phyloP scores from a whole-genome alignment of 352 stramenopile species.

The Phytophthora fragariaefolia region DNA sequence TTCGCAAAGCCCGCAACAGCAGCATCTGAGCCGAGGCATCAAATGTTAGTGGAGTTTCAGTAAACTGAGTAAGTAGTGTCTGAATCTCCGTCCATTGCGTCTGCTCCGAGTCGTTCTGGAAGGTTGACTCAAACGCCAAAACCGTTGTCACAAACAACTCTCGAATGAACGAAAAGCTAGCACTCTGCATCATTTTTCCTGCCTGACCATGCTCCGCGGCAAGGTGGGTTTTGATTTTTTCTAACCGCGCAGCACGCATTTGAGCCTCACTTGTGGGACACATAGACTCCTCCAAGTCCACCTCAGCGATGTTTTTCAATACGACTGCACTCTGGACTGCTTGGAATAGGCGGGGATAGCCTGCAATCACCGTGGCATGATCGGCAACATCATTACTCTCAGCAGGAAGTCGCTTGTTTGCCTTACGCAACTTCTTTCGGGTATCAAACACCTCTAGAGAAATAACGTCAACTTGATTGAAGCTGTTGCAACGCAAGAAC shows the following conservation, averaged over 20 bases:
- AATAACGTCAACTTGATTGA: slow-evolving; percentile 78
- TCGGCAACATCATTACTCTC: slow-evolving; percentile 49
- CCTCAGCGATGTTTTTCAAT: slow-evolving; percentile 64
- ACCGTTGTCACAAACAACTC: slow-evolving; percentile 62
- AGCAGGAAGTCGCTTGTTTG: slow-evolving; percentile 27
- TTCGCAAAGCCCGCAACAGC: slow-evolving; percentile 40
- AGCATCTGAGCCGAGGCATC: slow-evolving; percentile 20
- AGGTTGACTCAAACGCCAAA: slow-evolving; percentile 62
- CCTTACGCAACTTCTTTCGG: slow-evolving; percentile 60
- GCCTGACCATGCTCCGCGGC: slow-evolving; percentile 26
- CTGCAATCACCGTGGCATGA: slow-evolving; percentile 47
- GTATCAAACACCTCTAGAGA: slow-evolving; percentile 80
- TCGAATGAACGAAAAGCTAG: slow-evolving; percentile 42
- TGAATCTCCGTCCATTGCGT: slow-evolving; percentile 39
- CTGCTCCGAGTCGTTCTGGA: slow-evolving; percentile 20
- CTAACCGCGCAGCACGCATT: slow-evolving; percentile 50
- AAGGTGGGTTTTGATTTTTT: slow-evolving; percentile 64
- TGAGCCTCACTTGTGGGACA: slow-evolving; percentile 63
- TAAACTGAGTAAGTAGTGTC: slow-evolving; percentile 32
- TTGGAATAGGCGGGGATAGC: slow-evolving; percentile 68
- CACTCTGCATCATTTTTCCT: slow-evolving; percentile 22
- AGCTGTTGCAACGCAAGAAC: slow-evolving; percentile 81
- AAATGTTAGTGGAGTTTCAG: slow-evolving; percentile 20
- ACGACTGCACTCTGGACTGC: slow-evolving; percentile 59
- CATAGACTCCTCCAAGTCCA: slow-evolving; percentile 64